Evolutionary conservation across 192 early-diverging fungal species (phyloP).

Genomic region (Chytriomyces hyalinus): DNA sequence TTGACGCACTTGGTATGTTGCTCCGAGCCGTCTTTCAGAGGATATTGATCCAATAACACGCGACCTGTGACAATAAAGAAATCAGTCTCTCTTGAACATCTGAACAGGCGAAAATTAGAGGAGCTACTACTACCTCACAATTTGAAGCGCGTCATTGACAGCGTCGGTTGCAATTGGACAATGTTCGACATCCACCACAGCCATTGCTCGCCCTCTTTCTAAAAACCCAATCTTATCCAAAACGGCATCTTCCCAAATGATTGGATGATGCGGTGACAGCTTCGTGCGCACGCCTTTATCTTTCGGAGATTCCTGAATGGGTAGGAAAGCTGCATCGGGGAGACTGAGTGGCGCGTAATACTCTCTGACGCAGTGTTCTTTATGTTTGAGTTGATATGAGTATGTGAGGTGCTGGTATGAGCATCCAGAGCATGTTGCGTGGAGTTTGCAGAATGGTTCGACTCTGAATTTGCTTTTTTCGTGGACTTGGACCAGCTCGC

Average conservation of each 20-base stretch:
- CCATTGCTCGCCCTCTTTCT: conserved; percentile 56
- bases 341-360: conserved; percentile 24
- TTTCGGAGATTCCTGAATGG: conserved; percentile 47
- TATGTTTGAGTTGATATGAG: conserved; percentile 63
- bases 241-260: background rate
- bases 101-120: background rate
- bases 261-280: conserved; percentile 66
- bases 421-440: conserved; percentile 66
- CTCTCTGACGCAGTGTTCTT: conserved; percentile 60
- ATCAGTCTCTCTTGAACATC: conserved; percentile 2
- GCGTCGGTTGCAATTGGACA: conserved; percentile 69
- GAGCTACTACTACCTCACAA: conserved; percentile 32
- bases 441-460: conserved; percentile 65
- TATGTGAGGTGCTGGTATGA: conserved; percentile 68
- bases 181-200: conserved; percentile 68
- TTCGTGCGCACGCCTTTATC: conserved; percentile 68
- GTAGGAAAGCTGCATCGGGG: conserved; percentile 3
- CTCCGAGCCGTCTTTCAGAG: background rate
- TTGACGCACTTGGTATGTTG: conserved; percentile 19
- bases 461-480: conserved; percentile 18
- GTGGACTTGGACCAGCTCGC: conserved; percentile 36
- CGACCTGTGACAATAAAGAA: background rate
- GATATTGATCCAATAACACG: background rate
- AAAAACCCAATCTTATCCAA: conserved; percentile 67
- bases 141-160: conserved; percentile 58